Base-by-base conservation (phyloP, 2,329 filamentous ascomycete species). In the Cytospora piceicola region DNA sequence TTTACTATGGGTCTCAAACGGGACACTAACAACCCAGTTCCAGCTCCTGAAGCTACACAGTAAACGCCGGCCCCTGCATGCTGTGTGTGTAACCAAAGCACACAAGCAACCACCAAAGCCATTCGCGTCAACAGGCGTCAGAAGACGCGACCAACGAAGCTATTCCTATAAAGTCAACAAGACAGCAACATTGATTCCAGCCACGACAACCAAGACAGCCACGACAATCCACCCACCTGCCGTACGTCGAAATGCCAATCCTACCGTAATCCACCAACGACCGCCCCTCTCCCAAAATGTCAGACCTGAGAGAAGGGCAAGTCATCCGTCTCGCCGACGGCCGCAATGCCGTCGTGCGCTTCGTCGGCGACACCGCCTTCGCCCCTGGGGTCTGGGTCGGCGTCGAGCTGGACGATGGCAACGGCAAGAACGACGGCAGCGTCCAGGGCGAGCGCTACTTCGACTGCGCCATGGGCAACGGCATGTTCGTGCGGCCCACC, bases 371-470 rank as follows among this genome's bases (percentile, higher is more conserved):
- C 63, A 93, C 94, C 46, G 81, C 86, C 72, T 97, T 98, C 78
- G 88, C 93, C 65, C 81, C 84, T 7, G 94, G 94, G 69, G 88
- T 91, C 68, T 98, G 94, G 93, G 83, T 97, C 66, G 94, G 94
- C 69, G 86, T 98, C 67, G 94, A 97, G 80, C 86, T 98, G 64
- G 88, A 93, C 61, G 90, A 92, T 56, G 82, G 89, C 61, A 87
- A 85, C 24, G 94, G 95, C 36, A 98, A 98, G 81, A 98, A 98
- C 73, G 93, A 98, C 83, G 94, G 94, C 70, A 90, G 91, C 63
- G 92, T 98, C 56, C 87, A 94, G 76, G 94, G 93, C 68, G 86
- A 92, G 74, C 84, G 92, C 24, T 98, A 98, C 76, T 98, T 97
- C 72, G 88, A 94, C 58, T 98, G 94, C 78, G 84, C 75, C 77